These are phyloP conservation scores for Exobasidium cylindrosporum DNA, from an alignment of 1,284 basidiomycete genomes.

Conservation along the genomic window DNA sequence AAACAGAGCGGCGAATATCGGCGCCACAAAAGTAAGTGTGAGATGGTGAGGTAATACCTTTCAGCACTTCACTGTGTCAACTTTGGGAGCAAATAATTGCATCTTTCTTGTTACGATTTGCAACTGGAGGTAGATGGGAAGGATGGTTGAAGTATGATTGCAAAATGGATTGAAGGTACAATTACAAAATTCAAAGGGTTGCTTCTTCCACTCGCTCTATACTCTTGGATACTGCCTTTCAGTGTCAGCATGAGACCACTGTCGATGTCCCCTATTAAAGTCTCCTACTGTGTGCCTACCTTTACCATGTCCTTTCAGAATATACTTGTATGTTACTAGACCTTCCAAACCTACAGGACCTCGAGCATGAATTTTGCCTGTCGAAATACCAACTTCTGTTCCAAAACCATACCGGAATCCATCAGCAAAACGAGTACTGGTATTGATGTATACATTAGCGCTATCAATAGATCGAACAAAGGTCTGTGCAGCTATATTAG, in stretches of 20 bases:
- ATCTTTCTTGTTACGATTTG: too few relatives aligned
- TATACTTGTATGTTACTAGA: constrained; percentile 52
- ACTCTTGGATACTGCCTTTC: constrained; percentile 20
- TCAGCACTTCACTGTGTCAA: too few relatives aligned
- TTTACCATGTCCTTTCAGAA: constrained; percentile 23
- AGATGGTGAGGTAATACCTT: too few relatives aligned
- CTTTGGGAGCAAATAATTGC: too few relatives aligned
- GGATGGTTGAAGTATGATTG: too few relatives aligned
- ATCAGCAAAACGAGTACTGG: constrained; percentile 91
- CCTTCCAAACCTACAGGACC: constrained; percentile 96
- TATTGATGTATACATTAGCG: constrained; percentile 90
- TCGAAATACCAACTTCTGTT: constrained; percentile 96
- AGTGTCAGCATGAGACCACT: constrained; percentile 21
- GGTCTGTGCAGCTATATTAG: constrained; percentile 60
- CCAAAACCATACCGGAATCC: constrained; percentile 96
- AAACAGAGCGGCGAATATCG: too few relatives aligned
- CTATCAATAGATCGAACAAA: constrained; percentile 87
- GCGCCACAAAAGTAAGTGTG: too few relatives aligned
- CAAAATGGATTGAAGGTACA: not conserved
- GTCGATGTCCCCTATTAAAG: constrained; percentile 19
- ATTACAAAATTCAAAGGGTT: not conserved
- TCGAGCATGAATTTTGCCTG: constrained; percentile 90
- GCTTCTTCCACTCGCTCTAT: constrained; percentile 8
- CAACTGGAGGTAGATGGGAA: too few relatives aligned
- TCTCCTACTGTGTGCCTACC: constrained; percentile 25